Conservation (phyloP, 768 basidiomycete species). For the Amanita molliuscula region DNA sequence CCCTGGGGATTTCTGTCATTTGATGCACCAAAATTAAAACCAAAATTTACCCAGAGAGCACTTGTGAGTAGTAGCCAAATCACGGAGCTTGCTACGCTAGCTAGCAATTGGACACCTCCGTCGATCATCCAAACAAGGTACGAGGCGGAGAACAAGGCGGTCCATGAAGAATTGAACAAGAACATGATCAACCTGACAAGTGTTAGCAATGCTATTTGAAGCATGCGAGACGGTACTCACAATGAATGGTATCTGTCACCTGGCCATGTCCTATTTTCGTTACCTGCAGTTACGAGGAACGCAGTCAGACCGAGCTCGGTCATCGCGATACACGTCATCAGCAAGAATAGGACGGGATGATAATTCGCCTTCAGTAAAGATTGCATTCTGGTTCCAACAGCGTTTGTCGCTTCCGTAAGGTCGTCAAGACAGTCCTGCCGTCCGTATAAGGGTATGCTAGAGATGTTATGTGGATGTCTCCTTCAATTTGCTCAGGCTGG, state of each 20-base stretch:
- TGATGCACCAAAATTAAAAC: not conserved
- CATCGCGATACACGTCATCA: conserved; percentile 59
- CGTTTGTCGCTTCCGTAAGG: not conserved
- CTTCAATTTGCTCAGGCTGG: not conserved
- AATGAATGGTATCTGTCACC: conserved; percentile 53
- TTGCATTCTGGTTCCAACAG: conserved; percentile 16
- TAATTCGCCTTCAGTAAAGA: conserved; percentile 41
- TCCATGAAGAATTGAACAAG: conserved; percentile 64
- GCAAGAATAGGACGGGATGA: conserved; percentile 49
- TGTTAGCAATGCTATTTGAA: not conserved
- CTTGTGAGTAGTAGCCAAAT: conserved; percentile 61
- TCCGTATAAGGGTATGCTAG: not conserved
- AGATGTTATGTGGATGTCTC: not conserved
- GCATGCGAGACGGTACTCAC: conserved; percentile 25
- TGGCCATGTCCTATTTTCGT: conserved; percentile 51
- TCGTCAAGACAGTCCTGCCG: not conserved
- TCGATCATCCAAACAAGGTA: conserved; percentile 67
- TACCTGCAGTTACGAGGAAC: conserved; percentile 62
- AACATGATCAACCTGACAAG: conserved; percentile 40
- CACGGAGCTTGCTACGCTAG: conserved; percentile 70
- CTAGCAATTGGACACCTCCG: conserved; percentile 55
- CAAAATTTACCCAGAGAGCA: conserved; percentile 50
- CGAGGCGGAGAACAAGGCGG: conserved; percentile 55
- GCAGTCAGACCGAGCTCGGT: conserved; percentile 69
- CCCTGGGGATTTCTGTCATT: conserved; percentile 33